A percentile compares a stretch with the other conserved stretches of the same genome.
These are phyloP conservation scores for Arabidopsis suecica DNA, from an alignment of 345 rosid species.

Conservation along the genomic window DNA sequence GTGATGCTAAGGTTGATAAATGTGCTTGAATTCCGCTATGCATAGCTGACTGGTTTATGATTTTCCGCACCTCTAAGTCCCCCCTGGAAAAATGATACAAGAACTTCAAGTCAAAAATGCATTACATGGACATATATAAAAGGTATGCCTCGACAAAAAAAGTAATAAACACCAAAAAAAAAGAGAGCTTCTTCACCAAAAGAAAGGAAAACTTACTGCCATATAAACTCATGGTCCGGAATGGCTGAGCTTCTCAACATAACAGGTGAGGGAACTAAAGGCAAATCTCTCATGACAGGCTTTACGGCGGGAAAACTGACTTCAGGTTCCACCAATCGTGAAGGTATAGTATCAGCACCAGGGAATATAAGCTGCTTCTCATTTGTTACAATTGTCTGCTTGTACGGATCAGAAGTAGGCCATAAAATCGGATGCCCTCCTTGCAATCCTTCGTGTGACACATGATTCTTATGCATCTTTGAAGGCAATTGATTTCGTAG, in stretches of 20 bases:
- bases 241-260: conserved; percentile 56
- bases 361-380: conserved; percentile 49
- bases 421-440: conserved; percentile 50
- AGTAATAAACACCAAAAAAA: not conserved
- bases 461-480: conserved; percentile 48
- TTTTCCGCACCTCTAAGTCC: conserved; percentile 64
- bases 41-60: conserved; percentile 52
- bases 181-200: conserved; percentile 23
- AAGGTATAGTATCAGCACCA: conserved; percentile 45
- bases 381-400: conserved; percentile 47
- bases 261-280: conserved; percentile 46
- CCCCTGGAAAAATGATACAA: conserved; percentile 64
- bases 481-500: conserved; percentile 56
- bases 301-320: conserved; percentile 47
- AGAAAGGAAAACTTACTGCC: conserved; percentile 77
- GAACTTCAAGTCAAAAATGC: not conserved
- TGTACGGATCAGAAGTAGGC: conserved; percentile 50
- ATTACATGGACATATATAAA: not conserved
- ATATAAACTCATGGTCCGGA: conserved; percentile 80
- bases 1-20: conserved; percentile 72
- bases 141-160: conserved; percentile 1
- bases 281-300: conserved; percentile 41
- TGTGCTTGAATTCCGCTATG: conserved; percentile 89
- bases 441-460: conserved; percentile 51
- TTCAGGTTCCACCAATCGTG: conserved; percentile 46